Base-by-base conservation (phyloP, 179 eudicot species). In the Silene vulgaris region DNA sequence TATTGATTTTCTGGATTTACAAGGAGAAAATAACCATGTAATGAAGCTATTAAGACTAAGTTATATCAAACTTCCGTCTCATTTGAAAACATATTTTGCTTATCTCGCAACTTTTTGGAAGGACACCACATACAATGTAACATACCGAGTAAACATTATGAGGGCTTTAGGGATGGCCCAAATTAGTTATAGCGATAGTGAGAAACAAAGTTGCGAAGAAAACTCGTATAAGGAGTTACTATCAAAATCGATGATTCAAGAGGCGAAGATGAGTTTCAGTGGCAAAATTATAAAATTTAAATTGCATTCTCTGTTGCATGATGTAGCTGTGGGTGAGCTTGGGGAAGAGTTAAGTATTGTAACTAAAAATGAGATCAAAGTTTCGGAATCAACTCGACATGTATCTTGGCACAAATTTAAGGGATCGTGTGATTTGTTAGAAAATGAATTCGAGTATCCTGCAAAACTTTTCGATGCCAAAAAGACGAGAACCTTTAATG, bases 221-320 rank as follows among this genome's bases (percentile, higher is more conserved):
- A 20, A 19, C 26, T 60, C 5, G 1, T 60, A 8, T 8, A 8
- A 4, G 6, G 23, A 60, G 26, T 60, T 60, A 8, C 28, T 60
- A 19, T 60, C 64, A 17, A 60, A 8, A 20, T 60, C 64, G 9
- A 60, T 60, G 64, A 60, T 60, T 60, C 64, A 60, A 2, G 64
- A 60, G 23, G 5, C 26, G 9, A 9, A 5, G 64, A 17, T 20
- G 64, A 8, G 64, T 6, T 60, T 60, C 23, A 60, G 28, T 5
- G 64, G 64, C 11, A 17, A 6, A 5, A 4, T 60, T 19, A 3
- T 60, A 4, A 5, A 5, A 8, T 60, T 66, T 32, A 66, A 66
- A 8, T 3, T 66, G 12, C 70, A 88, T 69, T 80, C 79, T 69
- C 84, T 82, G n/a, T 81, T 84, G 17, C 85, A 82, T 14, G 89